phyloP scores from a whole-genome alignment of 2,329 filamentous ascomycete genomes.

The Cladophialophora carrionii region DNA sequence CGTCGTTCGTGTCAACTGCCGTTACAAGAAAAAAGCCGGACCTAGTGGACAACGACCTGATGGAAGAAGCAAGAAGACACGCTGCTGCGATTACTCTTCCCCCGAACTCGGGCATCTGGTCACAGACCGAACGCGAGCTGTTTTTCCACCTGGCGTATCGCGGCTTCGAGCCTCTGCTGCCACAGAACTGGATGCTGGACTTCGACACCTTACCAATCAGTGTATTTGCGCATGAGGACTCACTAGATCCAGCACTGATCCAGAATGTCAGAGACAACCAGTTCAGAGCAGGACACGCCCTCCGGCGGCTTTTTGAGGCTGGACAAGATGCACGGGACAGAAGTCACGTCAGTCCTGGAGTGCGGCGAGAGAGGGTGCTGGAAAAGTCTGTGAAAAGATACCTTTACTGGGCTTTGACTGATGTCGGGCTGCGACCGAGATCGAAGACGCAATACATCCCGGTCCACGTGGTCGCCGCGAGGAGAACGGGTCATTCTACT shows the following conservation, averaged over 20 bases:
- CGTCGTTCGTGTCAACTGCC: conserved; percentile 25
- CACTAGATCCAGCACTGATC: conserved; percentile 51
- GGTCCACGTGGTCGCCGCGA: conserved; percentile 52
- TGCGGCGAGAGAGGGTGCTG: conserved; percentile 29
- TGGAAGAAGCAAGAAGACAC: conserved; percentile 42
- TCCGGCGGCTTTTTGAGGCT: conserved; percentile 55
- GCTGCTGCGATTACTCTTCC: conserved; percentile 48
- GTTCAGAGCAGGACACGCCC: conserved; percentile 58
- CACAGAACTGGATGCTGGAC: conserved; percentile 56
- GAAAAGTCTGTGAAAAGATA: conserved; percentile 50
- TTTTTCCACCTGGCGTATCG: conserved; percentile 59
- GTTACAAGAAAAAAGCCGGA: conserved; percentile 20
- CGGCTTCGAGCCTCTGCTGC: conserved; percentile 60
- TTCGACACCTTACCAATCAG: conserved; percentile 58
- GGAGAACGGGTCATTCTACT: conserved; percentile 46
- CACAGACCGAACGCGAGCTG: conserved; percentile 56
- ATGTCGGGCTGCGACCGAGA: conserved; percentile 49
- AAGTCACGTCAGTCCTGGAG: conserved; percentile 44
- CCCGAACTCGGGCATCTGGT: conserved; percentile 50
- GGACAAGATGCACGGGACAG: conserved; percentile 58
- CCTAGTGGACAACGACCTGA: conserved; percentile 29
- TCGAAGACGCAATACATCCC: conserved; percentile 45
- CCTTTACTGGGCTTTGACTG: conserved; percentile 58
- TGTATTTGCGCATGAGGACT: conserved; percentile 52
- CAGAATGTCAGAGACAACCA: conserved; percentile 46